A percentile compares a stretch with the other conserved stretches of the same genome.
Conservation (phyloP, 1,139 yeast genomes). For the Kodamaea sp. region DNA sequence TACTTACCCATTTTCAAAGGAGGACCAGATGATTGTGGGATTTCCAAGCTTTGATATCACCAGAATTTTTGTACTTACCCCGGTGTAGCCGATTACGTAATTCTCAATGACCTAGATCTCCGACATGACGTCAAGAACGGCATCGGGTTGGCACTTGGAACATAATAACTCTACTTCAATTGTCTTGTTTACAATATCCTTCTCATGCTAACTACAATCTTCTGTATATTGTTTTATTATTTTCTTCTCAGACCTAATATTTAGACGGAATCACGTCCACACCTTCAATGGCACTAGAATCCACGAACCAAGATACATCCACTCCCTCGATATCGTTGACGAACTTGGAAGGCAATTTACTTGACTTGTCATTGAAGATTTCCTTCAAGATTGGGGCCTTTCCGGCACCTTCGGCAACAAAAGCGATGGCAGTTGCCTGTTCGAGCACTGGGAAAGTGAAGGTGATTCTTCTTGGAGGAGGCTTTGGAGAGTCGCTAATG, state of each 20-base stretch:
- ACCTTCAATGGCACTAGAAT: slow-evolving; percentile 69
- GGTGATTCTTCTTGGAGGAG: slow-evolving; percentile 76
- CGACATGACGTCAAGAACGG: no score
- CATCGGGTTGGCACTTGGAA: no score
- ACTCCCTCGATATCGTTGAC: slow-evolving; percentile 56
- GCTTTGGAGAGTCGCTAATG: slow-evolving; percentile 68
- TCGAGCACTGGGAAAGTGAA: slow-evolving; percentile 66
- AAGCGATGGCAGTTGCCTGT: slow-evolving; percentile 60
- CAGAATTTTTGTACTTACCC: background rate
- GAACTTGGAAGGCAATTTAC: slow-evolving; percentile 67
- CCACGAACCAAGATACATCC: slow-evolving; percentile 79
- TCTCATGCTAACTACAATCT: no score
- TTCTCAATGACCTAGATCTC: no score
- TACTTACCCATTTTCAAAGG: slow-evolving; percentile 10
- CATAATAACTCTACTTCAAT: no score
- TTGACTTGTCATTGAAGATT: slow-evolving; percentile 58
- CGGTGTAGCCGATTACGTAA: background rate
- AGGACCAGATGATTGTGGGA: no score
- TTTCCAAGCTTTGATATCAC: no score
- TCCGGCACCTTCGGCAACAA: slow-evolving; percentile 88
- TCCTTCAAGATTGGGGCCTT: slow-evolving; percentile 74
- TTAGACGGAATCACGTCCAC: slow-evolving; percentile 53
- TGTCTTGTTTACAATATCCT: no score
- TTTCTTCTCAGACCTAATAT: no score
- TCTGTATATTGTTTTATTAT: no score